These are phyloP conservation scores for Ascochyta fabae DNA, from an alignment of 2,329 filamentous ascomycete genomes.

Conservation along the genomic window DNA sequence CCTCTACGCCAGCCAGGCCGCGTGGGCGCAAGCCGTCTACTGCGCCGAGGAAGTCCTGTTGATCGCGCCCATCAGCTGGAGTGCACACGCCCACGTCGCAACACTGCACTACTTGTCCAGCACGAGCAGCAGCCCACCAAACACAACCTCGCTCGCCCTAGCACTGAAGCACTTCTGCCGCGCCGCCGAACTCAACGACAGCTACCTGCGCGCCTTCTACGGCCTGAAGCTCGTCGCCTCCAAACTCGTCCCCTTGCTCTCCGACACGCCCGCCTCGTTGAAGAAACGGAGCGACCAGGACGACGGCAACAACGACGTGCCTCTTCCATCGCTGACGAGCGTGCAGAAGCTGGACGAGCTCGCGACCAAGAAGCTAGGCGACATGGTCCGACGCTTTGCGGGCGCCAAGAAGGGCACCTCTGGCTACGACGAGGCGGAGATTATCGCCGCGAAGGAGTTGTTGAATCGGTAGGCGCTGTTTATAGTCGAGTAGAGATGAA, in stretches of 20 bases:
- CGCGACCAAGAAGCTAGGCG: constrained; percentile 75
- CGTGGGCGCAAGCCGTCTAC: constrained; percentile 84
- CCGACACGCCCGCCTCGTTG: constrained; percentile 28
- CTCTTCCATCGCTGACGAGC: constrained; percentile 63
- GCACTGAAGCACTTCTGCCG: constrained; percentile 85
- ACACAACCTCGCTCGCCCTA: constrained; percentile 63
- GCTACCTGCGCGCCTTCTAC: constrained; percentile 91
- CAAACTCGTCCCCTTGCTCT: constrained; percentile 42
- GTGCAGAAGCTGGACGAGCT: constrained; percentile 73
- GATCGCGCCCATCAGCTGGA: constrained; percentile 91
- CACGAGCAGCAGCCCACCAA: constrained; percentile 32
- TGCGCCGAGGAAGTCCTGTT: constrained; percentile 90
- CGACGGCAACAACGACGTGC: constrained; percentile 50
- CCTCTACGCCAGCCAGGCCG: constrained; percentile 79
- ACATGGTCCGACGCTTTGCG: constrained; percentile 72
- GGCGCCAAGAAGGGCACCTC: constrained; percentile 70
- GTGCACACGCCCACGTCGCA: constrained; percentile 87
- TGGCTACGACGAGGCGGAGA: constrained; percentile 74
- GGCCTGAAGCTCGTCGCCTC: constrained; percentile 77
- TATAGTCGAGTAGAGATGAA: no score
- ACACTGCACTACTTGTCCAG: constrained; percentile 78
- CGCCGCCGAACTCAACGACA: constrained; percentile 91
- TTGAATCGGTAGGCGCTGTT: constrained; percentile 58
- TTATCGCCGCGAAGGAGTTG: constrained; percentile 73
- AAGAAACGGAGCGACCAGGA: constrained; percentile 39